Base-by-base conservation (phyloP, 768 basidiomycete genomes). In the Boletus coccyginus region DNA sequence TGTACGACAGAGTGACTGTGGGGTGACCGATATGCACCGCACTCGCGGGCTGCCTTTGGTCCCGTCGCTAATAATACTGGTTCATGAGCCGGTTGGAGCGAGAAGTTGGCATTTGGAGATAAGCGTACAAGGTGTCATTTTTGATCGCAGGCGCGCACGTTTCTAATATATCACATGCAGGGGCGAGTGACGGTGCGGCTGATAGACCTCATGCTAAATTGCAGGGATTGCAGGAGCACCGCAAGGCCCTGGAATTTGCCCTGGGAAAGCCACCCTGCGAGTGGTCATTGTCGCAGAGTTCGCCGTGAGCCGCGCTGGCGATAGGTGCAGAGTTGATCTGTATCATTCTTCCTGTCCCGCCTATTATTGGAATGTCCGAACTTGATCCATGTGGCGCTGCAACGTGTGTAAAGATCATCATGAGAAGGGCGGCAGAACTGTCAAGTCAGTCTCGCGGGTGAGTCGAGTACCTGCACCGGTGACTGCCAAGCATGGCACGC, bases 331-430 rank as follows among this genome's bases (percentile, higher is more conserved):
- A 40, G n/a, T 19, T 16, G 13, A 13, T 12, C 33, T 17, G 1
- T 8, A 39, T 9, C 17, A 29, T 29, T 32, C n/a, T 19, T 46
- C 31, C 45, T 24, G 50, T 41, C 38, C 38, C n/a, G 32, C 35
- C 52, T 61, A 56, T 61, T 61, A 42, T 61, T 50, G 50, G 55
- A 46, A 35, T 16, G 55, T 27, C 43, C 24, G 48, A 50, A 52
- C 44, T 14, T 32, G 52, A 57, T 53, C 55, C 40, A 14, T 56
- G 64, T 60, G 61, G 63, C 62, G 42, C 55, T 60, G 53, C 31
- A 47, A 40, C 12, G 16, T 33, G 31, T 50, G 48, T 44, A 53
- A 47, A 55, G 63, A 59, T 64, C 56, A 65, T 44, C 60, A 53
- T 21, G 35, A 48, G 50, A 54, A 62, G 45, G 31, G 43, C 41